A percentile compares a stretch with the other conserved stretches of the same genome.
Evolutionary conservation across 2,329 filamentous ascomycete genomes (phyloP).

Genomic region (Diatrype stigma): DNA sequence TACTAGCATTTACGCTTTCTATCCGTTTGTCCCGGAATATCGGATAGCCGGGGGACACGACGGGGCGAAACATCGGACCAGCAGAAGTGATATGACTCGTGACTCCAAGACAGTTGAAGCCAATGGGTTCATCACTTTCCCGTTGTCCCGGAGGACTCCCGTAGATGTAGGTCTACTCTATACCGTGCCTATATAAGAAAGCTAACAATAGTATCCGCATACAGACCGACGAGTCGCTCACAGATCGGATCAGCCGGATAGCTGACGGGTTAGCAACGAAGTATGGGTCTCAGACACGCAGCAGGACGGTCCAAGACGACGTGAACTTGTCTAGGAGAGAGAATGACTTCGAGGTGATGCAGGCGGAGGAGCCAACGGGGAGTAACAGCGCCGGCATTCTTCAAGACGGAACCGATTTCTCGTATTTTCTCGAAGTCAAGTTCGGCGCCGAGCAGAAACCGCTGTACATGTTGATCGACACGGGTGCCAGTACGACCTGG

Average conservation of each 20-base stretch:
- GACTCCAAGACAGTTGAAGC: conserved; percentile 4
- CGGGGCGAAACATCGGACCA: conserved; percentile 6
- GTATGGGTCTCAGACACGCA: conserved; percentile 27
- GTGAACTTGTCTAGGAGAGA: conserved; percentile 31
- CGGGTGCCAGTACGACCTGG: conserved; percentile 73
- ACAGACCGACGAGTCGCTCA: conserved; percentile 30
- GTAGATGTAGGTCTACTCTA: conserved; percentile 27
- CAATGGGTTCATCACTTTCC: conserved; percentile 34
- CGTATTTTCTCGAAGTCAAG: conserved; percentile 57
- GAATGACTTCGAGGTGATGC: conserved; percentile 44
- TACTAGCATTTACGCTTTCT: conserved; percentile 43
- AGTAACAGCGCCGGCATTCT: conserved; percentile 51
- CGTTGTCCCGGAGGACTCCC: conserved; percentile 33
- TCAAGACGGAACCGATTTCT: conserved; percentile 63
- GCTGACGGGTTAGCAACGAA: conserved; percentile 37
- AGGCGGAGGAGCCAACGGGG: conserved; percentile 40
- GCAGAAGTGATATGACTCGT: conserved; percentile 4
- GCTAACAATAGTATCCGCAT: conserved; percentile 10
- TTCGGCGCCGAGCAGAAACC: conserved; percentile 52
- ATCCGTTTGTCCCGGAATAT: conserved; percentile 35
- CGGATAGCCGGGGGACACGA: neutral
- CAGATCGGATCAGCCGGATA: conserved; percentile 34
- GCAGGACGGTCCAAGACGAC: conserved; percentile 10
- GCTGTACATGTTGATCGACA: conserved; percentile 62
- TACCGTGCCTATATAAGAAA: neutral